Base-by-base conservation (phyloP, 345 rosid species). In the Eucalyptus marginata region DNA sequence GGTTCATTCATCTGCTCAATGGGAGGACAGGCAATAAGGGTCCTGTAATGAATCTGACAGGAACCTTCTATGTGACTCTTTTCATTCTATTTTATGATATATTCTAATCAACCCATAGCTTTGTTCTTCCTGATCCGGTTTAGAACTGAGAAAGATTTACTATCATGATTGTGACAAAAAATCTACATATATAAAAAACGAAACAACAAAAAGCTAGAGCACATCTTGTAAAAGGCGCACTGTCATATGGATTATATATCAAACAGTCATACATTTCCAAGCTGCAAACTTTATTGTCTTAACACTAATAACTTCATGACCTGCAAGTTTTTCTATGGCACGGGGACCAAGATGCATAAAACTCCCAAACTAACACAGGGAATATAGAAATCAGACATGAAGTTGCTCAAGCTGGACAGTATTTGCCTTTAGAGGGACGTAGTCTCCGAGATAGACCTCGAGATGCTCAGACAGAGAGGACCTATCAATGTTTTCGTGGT, bases 401-500 rank as follows among this genome's bases (percentile, higher is more conserved):
- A 47, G 51, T 84, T 84, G 86, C 49, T 44, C 51, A 47, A 84
- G 50, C 86, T 84, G 86, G 86, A 84, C 51, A 84, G 49, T 27
- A 27, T 50, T 47, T 16, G n/a, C 86, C 52, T 84, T 47, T 0
- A 84, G 86, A 46, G 51, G 86, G 31, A 44, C 86, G 68, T 56
- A 86, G 47, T 86, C 64, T 15, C 62, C 62, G 6, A 56, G 62
- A 56, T 56, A 56, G 29, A 56, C 62, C 62, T 56, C 62, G 29
- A 56, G 89, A n/a, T 62, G 86, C 8, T 68, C 89, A 13, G 89
- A 66, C 58, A 87, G 20, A 24, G 56, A 44, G 31, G 51, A 18
- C 85, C n/a, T 68, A 22, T 87, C 56, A 33, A 95, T 94, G 33
- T 89, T 93, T 54, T 95, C 94, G 86, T 92, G 93, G 92, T 95